Percentiles rank a stretch among this genome's conserved stretches.
Conservation (phyloP, 345 rosid genomes). For the Physaria fendleri region DNA sequence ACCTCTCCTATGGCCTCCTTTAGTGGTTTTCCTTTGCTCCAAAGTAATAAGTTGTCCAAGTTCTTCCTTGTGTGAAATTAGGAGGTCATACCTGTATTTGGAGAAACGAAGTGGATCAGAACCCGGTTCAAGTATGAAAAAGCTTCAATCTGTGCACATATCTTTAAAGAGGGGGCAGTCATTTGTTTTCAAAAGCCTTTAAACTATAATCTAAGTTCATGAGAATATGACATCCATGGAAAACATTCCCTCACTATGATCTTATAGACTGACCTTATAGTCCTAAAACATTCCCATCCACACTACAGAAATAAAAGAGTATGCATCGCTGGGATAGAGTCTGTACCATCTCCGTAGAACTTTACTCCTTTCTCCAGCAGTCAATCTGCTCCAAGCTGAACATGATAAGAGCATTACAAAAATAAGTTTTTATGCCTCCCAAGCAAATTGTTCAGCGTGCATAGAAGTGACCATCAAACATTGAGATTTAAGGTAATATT, state of each 20-base stretch:
- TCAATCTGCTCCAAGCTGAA: conserved; percentile 85
- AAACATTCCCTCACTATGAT: background rate
- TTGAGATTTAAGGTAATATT: background rate
- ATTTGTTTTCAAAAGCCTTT: background rate
- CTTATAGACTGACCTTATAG: background rate
- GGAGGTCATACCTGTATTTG: conserved; percentile 65
- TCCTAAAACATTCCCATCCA: background rate
- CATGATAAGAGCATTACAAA: background rate
- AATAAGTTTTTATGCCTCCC: background rate
- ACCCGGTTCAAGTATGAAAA: conserved; percentile 11
- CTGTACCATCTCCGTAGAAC: conserved; percentile 65
- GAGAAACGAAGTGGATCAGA: conserved; percentile 16
- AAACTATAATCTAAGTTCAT: background rate
- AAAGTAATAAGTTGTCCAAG: conserved; percentile 89
- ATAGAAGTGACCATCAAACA: conserved; percentile 2
- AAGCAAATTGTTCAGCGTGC: background rate
- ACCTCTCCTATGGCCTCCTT: conserved; percentile 96
- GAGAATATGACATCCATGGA: background rate
- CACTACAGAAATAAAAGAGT: background rate
- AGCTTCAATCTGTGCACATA: background rate
- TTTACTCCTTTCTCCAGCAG: conserved; percentile 85
- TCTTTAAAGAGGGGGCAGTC: background rate
- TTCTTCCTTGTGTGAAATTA: conserved; percentile 80
- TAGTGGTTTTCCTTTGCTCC: conserved; percentile 96
- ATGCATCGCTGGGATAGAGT: conserved; percentile 1